Conservation (phyloP, 148 eudicot genomes). For the Chenopodium suecicum region DNA sequence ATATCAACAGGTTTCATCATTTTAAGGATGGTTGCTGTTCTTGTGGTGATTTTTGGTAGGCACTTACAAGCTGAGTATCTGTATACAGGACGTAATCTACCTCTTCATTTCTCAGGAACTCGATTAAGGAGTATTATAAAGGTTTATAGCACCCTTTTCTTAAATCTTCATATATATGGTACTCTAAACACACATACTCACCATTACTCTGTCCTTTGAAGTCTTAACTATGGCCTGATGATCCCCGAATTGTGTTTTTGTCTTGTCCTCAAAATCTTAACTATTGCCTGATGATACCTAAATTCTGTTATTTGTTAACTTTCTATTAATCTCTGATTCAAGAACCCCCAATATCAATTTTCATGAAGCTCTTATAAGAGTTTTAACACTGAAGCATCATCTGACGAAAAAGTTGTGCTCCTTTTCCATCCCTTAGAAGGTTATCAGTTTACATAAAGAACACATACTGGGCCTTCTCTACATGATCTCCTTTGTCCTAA, state of each 20-base stretch:
- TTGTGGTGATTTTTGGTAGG: slow-evolving; percentile 75
- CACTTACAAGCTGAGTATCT: neutral
- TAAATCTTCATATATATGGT: neutral
- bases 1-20: slow-evolving; percentile 71
- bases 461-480: no score
- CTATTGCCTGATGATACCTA: neutral
- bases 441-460: no score
- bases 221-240: neutral
- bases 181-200: neutral
- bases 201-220: neutral
- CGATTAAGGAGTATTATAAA: no score
- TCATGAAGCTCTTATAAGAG: neutral
- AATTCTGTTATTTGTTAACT: no score
- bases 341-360: no score
- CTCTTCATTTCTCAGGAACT: no score
- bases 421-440: neutral
- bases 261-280: neutral
- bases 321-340: no score
- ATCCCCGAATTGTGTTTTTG: no score
- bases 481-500: no score
- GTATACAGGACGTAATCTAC: no score
- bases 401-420: neutral
- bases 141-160: neutral
- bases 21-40: slow-evolving; percentile 69
- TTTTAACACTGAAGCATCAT: neutral